Evolutionary conservation across 164 flowering plant species (phyloP).

Genomic region (Liquidambar formosana): DNA sequence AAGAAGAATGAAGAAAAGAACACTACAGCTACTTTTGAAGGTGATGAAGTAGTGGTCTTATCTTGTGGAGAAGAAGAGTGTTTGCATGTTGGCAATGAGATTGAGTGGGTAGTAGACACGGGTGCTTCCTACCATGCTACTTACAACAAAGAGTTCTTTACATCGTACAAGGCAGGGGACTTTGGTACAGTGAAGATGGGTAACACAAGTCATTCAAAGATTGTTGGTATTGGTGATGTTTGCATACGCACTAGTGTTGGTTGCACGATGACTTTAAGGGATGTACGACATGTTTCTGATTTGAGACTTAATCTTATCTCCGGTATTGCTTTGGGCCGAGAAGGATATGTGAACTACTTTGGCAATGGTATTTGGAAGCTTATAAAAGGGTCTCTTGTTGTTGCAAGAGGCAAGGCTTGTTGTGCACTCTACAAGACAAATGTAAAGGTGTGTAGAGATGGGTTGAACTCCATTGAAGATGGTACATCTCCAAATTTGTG

Average conservation of each 20-base stretch:
- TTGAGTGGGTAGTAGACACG: background rate
- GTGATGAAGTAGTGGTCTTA: background rate
- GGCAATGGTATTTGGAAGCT: constrained; percentile 15
- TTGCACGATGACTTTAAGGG: background rate
- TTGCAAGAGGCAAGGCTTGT: constrained; percentile 4
- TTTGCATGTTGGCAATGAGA: background rate
- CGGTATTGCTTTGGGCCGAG: background rate
- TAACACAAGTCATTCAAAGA: background rate
- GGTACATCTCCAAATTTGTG: background rate
- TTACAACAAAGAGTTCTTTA: background rate
- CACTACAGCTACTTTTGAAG: too few species aligned
- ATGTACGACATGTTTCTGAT: constrained; percentile 14
- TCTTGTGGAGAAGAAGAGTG: background rate
- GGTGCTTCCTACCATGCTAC: background rate
- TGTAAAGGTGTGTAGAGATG: background rate
- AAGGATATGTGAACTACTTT: constrained; percentile 4
- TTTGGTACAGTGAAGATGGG: constrained; percentile 5
- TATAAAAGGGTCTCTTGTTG: background rate
- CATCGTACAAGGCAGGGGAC: background rate
- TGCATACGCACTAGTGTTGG: background rate
- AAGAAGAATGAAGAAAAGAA: too few species aligned
- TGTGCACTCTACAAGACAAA: background rate
- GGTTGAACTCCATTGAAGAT: background rate
- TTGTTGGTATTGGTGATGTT: constrained; percentile 1
- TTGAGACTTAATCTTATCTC: constrained; percentile 7